A percentile compares a stretch with the other conserved stretches of the same genome.
phyloP scores from a whole-genome alignment of 208 protist species.

The Novymonas esmeraldas region DNA sequence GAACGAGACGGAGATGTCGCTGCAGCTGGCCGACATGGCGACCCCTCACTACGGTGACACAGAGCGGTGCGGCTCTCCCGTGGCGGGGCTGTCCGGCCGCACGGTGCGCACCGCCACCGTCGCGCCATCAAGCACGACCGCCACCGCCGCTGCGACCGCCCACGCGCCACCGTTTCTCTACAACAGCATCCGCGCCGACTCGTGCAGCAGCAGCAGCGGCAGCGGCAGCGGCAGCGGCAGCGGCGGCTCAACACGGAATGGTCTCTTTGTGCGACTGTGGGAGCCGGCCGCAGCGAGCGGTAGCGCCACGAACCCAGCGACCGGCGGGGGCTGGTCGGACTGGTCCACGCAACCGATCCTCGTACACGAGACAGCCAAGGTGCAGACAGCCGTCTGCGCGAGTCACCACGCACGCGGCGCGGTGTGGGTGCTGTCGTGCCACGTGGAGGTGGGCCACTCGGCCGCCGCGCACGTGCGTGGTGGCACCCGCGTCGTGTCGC shows the following conservation, averaged over 20 bases:
- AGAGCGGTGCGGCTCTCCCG: conserved; percentile 7
- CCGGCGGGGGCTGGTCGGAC: conserved; percentile 46
- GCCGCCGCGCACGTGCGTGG: conserved; percentile 36
- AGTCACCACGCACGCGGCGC: conserved; percentile 18
- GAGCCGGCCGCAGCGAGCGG: conserved; percentile 1
- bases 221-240: conserved; percentile 12
- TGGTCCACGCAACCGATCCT: conserved; percentile 46
- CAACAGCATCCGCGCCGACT: conserved; percentile 43
- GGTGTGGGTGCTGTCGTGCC: conserved; percentile 60
- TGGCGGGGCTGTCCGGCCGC: conserved; percentile 20
- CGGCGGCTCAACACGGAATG: conserved; percentile 9
- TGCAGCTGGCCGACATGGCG: conserved; percentile 50
- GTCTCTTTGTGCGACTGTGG: conserved; percentile 32
- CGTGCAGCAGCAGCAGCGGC: conserved; percentile 12
- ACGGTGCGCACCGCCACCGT: conserved; percentile 28
- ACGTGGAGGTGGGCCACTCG: conserved; percentile 45
- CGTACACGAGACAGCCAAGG: conserved; percentile 28
- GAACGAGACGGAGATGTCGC: conserved; percentile 47
- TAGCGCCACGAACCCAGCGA: neutral
- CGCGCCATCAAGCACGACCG: conserved; percentile 2
- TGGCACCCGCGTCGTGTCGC: conserved; percentile 55
- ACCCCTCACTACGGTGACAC: conserved; percentile 6
- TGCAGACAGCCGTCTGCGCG: conserved; percentile 23
- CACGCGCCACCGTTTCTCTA: conserved; percentile 32
- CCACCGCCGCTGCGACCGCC: neutral